phyloP scores from a whole-genome alignment of 2,329 filamentous ascomycete species.

The Pyrenophora seminiperda region DNA sequence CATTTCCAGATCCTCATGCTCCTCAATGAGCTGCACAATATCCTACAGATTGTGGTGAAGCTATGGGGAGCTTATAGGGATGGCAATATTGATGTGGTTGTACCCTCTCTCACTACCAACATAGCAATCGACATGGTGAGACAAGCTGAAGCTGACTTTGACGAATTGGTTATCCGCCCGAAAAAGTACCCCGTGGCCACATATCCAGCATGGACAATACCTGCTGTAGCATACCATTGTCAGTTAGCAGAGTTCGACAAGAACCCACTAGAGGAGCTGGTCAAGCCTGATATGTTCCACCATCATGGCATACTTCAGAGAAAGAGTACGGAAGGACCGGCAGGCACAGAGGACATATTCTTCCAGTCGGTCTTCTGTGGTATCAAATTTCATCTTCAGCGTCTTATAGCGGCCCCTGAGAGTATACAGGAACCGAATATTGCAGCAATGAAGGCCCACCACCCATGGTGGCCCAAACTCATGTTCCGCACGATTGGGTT shows the following conservation, averaged over 20 bases:
- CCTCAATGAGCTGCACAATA: neutral
- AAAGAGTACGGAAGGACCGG: neutral
- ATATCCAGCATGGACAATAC: slow-evolving; percentile 5
- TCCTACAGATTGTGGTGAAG: neutral
- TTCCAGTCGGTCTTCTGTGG: neutral
- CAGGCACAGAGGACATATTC: neutral
- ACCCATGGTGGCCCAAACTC: neutral
- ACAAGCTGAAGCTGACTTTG: slow-evolving; percentile 11
- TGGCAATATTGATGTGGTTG: slow-evolving; percentile 9
- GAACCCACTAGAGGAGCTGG: neutral
- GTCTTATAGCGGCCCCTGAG: neutral
- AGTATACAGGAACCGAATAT: neutral
- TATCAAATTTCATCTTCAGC: neutral
- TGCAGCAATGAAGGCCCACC: neutral
- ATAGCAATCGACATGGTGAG: slow-evolving; percentile 11
- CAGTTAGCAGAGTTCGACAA: neutral
- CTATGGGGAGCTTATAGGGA: slow-evolving; percentile 10
- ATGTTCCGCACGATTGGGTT: neutral
- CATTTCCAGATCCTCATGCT: neutral
- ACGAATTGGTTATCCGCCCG: slow-evolving; percentile 8
- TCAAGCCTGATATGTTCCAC: neutral
- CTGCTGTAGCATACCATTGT: neutral
- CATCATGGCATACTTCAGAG: neutral
- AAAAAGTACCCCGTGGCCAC: slow-evolving; percentile 1
- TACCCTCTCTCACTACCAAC: slow-evolving; percentile 10